Percentiles rank a stretch among this genome's conserved stretches.
Conservation (phyloP, 2,329 filamentous ascomycete species). For the Penicillium thymicola region DNA sequence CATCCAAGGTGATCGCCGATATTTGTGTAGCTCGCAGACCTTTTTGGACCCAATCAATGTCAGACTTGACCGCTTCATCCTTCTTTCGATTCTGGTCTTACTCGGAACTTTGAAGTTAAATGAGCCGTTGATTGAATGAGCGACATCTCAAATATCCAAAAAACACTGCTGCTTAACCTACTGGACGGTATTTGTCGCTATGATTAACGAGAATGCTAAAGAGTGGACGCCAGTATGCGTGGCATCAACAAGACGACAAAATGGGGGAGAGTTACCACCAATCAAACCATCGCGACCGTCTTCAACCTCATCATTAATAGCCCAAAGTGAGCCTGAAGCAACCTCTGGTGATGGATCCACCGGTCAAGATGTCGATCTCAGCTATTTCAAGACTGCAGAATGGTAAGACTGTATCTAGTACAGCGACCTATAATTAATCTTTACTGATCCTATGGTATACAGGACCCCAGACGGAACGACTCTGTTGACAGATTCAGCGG, state of each 20-base stretch:
- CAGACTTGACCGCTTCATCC: background rate
- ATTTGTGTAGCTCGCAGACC: background rate
- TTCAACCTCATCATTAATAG: background rate
- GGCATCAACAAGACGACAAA: conserved; percentile 23
- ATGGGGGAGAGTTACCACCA: background rate
- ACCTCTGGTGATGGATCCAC: too few relatives aligned
- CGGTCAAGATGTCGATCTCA: conserved; percentile 4
- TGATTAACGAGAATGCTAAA: conserved; percentile 7
- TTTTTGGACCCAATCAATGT: background rate
- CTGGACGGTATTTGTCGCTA: background rate
- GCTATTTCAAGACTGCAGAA: conserved; percentile 47
- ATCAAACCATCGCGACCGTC: background rate
- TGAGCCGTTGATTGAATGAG: background rate
- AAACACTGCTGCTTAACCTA: background rate
- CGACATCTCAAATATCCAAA: background rate
- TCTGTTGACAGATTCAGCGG: conserved; percentile 53
- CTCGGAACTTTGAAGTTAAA: background rate
- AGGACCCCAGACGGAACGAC: conserved; percentile 57
- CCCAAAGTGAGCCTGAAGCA: background rate
- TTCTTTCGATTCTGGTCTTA: background rate
- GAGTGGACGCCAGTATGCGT: conserved; percentile 25
- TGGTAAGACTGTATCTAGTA: conserved; percentile 33
- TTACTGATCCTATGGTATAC: conserved; percentile 2
- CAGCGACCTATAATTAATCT: background rate
- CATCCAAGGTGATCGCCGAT: background rate